Evolutionary conservation across 371 early-diverging fungal genomes (phyloP).

Genomic region (Catenaria anguillulae): DNA sequence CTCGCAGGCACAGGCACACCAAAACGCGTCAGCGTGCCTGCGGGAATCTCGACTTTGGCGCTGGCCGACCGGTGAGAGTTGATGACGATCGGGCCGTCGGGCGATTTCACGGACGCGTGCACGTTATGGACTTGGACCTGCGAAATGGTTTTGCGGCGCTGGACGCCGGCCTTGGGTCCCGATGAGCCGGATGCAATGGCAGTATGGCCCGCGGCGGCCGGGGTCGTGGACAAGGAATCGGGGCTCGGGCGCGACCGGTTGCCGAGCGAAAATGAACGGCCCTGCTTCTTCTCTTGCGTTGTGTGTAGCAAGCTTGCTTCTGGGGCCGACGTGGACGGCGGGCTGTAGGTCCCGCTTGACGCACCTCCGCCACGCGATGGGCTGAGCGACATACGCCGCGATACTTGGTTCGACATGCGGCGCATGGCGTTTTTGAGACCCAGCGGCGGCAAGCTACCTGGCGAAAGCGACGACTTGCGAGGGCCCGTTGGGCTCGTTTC

Average conservation of each 20-base stretch:
- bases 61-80: neutral
- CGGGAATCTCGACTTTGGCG: constrained; percentile 14
- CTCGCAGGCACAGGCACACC: constrained; percentile 18
- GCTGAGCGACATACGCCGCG: no score
- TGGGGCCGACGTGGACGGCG: no score
- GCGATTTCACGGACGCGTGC: neutral
- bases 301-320: no score
- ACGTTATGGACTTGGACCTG: neutral
- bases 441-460: no score
- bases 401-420: constrained; percentile 2
- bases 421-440: neutral
- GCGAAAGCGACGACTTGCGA: neutral
- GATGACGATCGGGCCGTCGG: constrained; percentile 4
- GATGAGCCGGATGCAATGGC: no score
- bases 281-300: no score
- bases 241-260: no score
- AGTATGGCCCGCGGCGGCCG: neutral
- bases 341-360: no score
- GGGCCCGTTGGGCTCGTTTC: neutral
- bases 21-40: constrained; percentile 28
- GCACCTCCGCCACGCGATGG: no score
- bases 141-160: neutral
- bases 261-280: no score
- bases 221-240: neutral
- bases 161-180: no score